These are phyloP conservation scores for Chalaropsis thielavioides DNA, from an alignment of 2,329 filamentous ascomycete genomes.

Conservation along the genomic window DNA sequence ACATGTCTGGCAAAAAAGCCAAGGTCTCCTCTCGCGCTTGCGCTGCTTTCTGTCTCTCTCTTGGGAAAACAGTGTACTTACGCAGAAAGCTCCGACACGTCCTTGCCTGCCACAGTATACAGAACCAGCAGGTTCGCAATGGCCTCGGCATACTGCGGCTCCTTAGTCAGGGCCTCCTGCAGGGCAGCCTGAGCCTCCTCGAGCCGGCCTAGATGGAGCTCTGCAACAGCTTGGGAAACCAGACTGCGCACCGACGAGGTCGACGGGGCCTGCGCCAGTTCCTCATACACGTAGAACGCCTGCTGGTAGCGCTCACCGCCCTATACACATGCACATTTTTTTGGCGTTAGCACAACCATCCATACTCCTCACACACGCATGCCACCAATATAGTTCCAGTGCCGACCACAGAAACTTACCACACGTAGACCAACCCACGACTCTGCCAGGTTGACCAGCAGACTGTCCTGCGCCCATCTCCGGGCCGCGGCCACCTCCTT, in stretches of 20 bases:
- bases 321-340: constrained; percentile 33
- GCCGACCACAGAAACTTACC: constrained; percentile 35
- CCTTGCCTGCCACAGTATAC: constrained; percentile 61
- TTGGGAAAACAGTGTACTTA: constrained; percentile 29
- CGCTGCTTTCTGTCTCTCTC: too few species aligned
- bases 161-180: constrained; percentile 62
- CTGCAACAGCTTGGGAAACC: constrained; percentile 77
- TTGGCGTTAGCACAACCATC: background rate
- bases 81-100: constrained; percentile 46
- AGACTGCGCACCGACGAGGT: constrained; percentile 63
- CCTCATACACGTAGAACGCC: constrained; percentile 94
- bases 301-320: constrained; percentile 94
- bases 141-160: constrained; percentile 55
- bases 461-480: constrained; percentile 87
- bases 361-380: background rate
- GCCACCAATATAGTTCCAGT: too few species aligned
- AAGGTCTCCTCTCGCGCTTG: too few species aligned
- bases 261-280: constrained; percentile 75
- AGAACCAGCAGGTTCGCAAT: constrained; percentile 75
- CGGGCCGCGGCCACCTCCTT: constrained; percentile 80
- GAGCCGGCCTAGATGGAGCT: constrained; percentile 75
- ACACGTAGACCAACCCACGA: constrained; percentile 84
- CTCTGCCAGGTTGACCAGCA: constrained; percentile 87
- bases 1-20: too few species aligned
- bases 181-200: constrained; percentile 83